Evolutionary conservation across 2,329 filamentous ascomycete genomes (phyloP), one percentile per base, ranked within the genome.

Genomic region (Pseudogymnoascus sp.): DNA sequence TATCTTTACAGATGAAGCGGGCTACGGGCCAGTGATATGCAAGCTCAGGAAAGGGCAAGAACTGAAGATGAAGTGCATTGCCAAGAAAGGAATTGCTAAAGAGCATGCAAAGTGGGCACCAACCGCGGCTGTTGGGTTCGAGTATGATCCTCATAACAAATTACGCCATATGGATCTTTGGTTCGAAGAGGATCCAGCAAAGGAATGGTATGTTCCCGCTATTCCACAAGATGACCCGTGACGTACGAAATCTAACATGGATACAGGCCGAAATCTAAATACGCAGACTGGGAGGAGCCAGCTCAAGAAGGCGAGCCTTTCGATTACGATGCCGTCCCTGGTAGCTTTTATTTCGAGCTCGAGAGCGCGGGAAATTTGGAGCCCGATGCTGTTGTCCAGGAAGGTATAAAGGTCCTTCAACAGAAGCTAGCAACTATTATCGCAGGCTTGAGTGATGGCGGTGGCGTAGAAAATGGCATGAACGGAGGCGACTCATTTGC

Each of bases 81-180:
- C 93, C 60, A 97, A 96, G 82, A 98, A 98, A 82, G 95, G 95
- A 1, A 98, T 98, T 68, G 93, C 93, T 38, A 99, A 99, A 81
- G 95, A 99, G 76, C 95, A 99, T 77, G 91, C 95, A 8, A 99
- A 99, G 77, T 99, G 95, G 95, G 90, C 91, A 71, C 93, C 95
- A 1, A 93, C 90, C 37, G 84, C 92, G 41, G 95, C 95, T 3
- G 88, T 99, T 41, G 93, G 91, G 24, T 99, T 99, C 74, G 95
- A 99, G 77, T 99, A 99, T 76, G 95, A 99, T 75, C 95, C 95
- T 65, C 90, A 96, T 76, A 99, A 99, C 79, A 97, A 96, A 78
- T 80, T 99, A 68, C 85, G 88, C 68, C 95, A 99, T 77, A 82
- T 95, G 63, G 91, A 96, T 72, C 86, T 96, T 76, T 99, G 95